These are phyloP conservation scores for Ceratocystis lukuohia DNA, from an alignment of 2,329 filamentous ascomycete genomes.

Conservation along the genomic window DNA sequence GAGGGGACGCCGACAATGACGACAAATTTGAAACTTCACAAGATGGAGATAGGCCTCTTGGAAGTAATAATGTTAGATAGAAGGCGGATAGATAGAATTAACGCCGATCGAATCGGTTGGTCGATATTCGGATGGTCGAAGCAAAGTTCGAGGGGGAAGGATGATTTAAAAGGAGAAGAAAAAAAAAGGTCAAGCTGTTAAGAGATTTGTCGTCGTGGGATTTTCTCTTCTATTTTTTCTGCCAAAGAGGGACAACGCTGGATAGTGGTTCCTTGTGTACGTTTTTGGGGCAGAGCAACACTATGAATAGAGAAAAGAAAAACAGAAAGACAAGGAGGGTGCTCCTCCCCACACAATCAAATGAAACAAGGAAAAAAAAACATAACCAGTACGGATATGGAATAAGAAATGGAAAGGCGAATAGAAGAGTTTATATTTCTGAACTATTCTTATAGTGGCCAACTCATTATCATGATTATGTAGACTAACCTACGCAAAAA, in stretches of 20 bases:
- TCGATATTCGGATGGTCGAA: background rate
- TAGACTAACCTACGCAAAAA: background rate
- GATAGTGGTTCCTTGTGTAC: constrained; percentile 16
- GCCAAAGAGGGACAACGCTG: constrained; percentile 5
- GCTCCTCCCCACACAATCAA: too few relatives aligned
- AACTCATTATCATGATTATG: too few relatives aligned
- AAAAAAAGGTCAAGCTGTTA: constrained; percentile 15
- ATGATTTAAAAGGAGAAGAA: constrained; percentile 10
- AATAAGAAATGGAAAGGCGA: background rate
- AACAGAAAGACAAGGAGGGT: background rate
- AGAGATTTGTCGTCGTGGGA: constrained; percentile 15
- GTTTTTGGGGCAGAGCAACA: constrained; percentile 1
- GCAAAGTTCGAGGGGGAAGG: constrained; percentile 10
- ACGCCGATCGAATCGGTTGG: constrained; percentile 11
- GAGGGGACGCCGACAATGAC: background rate
- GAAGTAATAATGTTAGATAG: background rate
- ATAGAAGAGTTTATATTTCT: too few relatives aligned
- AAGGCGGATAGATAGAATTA: constrained; percentile 4
- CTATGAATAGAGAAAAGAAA: background rate
- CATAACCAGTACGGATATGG: background rate
- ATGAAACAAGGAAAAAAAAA: constrained; percentile 1
- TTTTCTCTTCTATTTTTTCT: constrained; percentile 15
- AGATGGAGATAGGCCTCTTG: background rate
- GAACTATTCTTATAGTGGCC: too few relatives aligned
- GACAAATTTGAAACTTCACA: background rate